Evolutionary conservation across 768 basidiomycete species (phyloP), one percentile per base, ranked within the genome.

Genomic region (Inosperma sp.): DNA sequence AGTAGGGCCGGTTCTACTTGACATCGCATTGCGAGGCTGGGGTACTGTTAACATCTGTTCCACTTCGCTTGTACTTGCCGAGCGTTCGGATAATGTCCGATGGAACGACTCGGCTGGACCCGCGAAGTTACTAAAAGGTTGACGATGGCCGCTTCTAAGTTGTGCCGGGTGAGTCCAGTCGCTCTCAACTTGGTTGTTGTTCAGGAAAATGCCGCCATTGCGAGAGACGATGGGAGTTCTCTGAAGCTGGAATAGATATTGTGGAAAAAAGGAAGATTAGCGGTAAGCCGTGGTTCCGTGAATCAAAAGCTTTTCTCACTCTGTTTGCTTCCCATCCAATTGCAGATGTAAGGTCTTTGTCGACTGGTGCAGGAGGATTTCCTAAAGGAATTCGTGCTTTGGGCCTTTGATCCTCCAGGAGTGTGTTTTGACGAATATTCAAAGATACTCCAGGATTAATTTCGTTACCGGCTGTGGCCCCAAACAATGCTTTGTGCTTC

Each of bases 401-500:
- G 16, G 34, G 23, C 9, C 64, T 55, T 29, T 57, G 62, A 26
- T 62, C 66, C n/a, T 67, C 64, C 13, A 55, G 53, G 48, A 58
- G 51, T 50, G 58, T 53, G 45, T 59, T 49, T 43, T 36, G 59
- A 4, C 39, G 44, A 23, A 22, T 41, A 29, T 48, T 45, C 22
- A 45, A 37, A 17, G 39, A 23, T 3, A 43, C 44, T 19, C 53
- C 53, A n/a, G 37, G 27, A 19, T 37, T 48, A 29, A 58, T 43
- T 29, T 64, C 55, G 48, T 59, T 58, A 21, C 48, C 56, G 34
- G 50, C 41, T 27, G 56, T 34, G 12, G 71, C 67, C 2, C 72
- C 81, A 19, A 93, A 79, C 14, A 93, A 74, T 12, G 86, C 79
- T 59, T 81, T 92, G 50, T 89, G 80, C 68, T 89, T 93, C 57